Conservation (phyloP, 2,329 filamentous ascomycete species). For the Neocucurbitaria cava region DNA sequence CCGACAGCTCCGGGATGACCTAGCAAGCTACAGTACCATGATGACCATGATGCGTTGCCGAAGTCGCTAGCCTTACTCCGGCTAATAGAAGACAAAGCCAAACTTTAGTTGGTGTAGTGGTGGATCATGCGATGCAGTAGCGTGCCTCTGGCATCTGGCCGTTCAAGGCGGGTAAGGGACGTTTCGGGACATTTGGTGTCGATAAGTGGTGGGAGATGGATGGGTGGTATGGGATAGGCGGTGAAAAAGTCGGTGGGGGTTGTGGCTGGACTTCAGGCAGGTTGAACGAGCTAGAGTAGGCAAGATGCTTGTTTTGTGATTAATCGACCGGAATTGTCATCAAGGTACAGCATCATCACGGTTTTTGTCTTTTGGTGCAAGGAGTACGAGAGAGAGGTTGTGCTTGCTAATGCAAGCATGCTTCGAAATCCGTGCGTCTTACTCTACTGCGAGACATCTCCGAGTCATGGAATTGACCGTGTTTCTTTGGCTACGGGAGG, state of each 20-base stretch:
- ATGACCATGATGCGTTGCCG: slow-evolving; percentile 25
- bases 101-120: slow-evolving; percentile 9
- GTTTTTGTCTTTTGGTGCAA: not conserved
- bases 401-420: not conserved
- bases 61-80: slow-evolving; percentile 12
- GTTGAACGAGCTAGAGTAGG: not conserved
- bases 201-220: not conserved
- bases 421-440: not conserved
- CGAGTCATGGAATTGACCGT: too few species aligned
- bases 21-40: slow-evolving; percentile 21
- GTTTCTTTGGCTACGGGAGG: not conserved
- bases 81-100: slow-evolving; percentile 5
- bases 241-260: slow-evolving; percentile 10
- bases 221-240: slow-evolving; percentile 11
- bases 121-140: slow-evolving; percentile 19
- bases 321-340: not conserved
- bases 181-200: slow-evolving; percentile 5
- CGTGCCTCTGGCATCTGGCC: slow-evolving; percentile 11
- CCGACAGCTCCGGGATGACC: not conserved
- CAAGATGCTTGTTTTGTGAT: not conserved
- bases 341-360: not conserved
- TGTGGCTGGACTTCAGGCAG: not conserved
- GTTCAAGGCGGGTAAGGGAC: slow-evolving; percentile 12
- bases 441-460: not conserved
- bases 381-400: not conserved